Conservation (phyloP, 345 rosid species). For the Salix arbutifolia region DNA sequence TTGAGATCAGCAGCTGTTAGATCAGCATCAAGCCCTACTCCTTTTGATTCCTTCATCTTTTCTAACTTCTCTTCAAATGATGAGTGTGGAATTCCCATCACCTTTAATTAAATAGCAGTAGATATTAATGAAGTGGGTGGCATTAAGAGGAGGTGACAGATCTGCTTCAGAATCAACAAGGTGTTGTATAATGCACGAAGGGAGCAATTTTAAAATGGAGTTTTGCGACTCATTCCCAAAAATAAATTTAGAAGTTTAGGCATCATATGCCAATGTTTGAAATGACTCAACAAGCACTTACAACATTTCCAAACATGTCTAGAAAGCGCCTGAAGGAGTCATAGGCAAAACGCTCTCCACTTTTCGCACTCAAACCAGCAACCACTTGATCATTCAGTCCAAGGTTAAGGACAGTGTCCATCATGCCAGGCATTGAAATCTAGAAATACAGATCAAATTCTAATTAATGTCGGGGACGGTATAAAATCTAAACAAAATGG, state of each 20-base stretch:
- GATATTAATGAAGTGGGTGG: not conserved
- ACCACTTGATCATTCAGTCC: slow-evolving; percentile 86
- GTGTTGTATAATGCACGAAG: not conserved
- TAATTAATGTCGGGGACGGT: not conserved
- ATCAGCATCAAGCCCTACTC: slow-evolving; percentile 64
- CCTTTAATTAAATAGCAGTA: slow-evolving; percentile 37
- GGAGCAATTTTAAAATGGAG: not conserved
- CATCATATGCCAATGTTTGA: not conserved
- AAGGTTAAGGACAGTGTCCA: slow-evolving; percentile 98
- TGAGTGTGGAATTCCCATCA: slow-evolving; percentile 80
- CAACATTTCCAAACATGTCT: slow-evolving; percentile 91
- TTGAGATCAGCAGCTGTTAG: slow-evolving; percentile 72
- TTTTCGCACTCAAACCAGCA: slow-evolving; percentile 61
- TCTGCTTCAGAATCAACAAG: too few relatives aligned
- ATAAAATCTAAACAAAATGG: not conserved
- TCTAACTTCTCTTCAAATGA: slow-evolving; percentile 76
- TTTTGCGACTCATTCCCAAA: not conserved
- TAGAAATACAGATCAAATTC: slow-evolving; percentile 18
- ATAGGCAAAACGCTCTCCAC: slow-evolving; percentile 90
- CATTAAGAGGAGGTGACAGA: not conserved
- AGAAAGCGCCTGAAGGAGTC: slow-evolving; percentile 88
- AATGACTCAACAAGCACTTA: slow-evolving; percentile 37
- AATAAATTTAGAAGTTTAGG: not conserved
- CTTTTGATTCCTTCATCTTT: slow-evolving; percentile 57
- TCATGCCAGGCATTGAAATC: slow-evolving; percentile 99